These are phyloP conservation scores for Rhipidocladum racemiflorum DNA, from an alignment of 176 grass and related monocot genomes.

Conservation along the genomic window DNA sequence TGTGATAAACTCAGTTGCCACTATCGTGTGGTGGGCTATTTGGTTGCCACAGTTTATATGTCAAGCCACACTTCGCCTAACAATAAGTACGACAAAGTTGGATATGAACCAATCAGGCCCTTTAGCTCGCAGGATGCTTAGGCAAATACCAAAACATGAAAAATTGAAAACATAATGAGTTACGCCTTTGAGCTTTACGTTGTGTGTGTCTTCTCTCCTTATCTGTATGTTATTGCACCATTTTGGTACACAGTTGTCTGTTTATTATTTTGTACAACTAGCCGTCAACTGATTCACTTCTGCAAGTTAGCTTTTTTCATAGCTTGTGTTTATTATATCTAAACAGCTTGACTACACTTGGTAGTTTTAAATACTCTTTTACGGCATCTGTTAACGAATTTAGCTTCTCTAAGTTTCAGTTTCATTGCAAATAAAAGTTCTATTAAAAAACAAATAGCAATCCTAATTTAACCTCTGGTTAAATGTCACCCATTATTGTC, in stretches of 20 bases:
- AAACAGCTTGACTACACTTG: not conserved
- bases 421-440: not conserved
- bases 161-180: conserved; percentile 1
- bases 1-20: not conserved
- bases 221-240: conserved; percentile 4
- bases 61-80: conserved; percentile 1
- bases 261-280: not conserved
- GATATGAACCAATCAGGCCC: not conserved
- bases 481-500: not conserved
- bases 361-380: conserved; percentile 1
- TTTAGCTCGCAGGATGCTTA: conserved; percentile 15
- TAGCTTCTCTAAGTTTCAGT: not conserved
- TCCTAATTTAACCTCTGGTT: not conserved
- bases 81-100: not conserved
- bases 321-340: not conserved
- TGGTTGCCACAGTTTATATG: not conserved
- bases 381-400: not conserved
- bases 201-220: not conserved
- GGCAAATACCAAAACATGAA: conserved; percentile 13
- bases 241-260: not conserved
- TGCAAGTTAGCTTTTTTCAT: conserved; percentile 15
- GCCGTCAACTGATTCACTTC: conserved; percentile 7
- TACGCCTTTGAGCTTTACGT: not conserved
- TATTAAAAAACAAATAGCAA: not conserved
- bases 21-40: not conserved